These are phyloP conservation scores for Phialocephala sp. DNA, from an alignment of 2,329 filamentous ascomycete genomes.

Conservation along the genomic window DNA sequence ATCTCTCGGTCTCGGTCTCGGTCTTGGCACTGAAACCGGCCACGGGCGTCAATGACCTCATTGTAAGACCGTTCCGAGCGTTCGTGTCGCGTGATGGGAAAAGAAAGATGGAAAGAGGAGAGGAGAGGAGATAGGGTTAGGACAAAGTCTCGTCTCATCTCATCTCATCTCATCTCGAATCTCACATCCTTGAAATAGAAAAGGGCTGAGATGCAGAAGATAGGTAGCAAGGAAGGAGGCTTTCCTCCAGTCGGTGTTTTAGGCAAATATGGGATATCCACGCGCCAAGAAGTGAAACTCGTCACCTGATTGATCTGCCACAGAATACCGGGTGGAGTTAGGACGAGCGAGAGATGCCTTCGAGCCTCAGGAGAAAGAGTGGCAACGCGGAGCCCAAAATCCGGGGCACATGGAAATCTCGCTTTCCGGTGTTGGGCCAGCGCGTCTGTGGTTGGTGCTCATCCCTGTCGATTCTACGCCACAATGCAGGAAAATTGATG, in stretches of 20 bases:
- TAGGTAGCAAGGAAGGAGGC: no score
- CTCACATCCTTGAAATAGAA: no score
- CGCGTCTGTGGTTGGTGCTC: not conserved
- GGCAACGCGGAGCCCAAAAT: not conserved
- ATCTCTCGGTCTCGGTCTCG: not conserved
- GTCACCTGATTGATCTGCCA: not conserved
- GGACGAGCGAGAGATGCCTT: not conserved
- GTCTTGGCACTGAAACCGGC: not conserved
- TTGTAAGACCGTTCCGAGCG: not conserved
- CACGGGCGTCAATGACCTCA: not conserved
- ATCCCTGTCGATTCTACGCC: constrained; percentile 2
- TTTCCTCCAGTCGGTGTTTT: no score
- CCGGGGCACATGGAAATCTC: constrained; percentile 17
- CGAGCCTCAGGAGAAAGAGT: not conserved
- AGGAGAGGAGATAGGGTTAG: no score
- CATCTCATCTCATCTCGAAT: no score
- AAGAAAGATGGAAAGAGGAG: no score
- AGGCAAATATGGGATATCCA: no score
- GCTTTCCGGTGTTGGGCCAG: constrained; percentile 13
- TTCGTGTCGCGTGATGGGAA: no score
- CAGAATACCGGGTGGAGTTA: not conserved
- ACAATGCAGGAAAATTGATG: constrained; percentile 15
- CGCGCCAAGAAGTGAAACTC: no score
- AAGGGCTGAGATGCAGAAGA: no score
- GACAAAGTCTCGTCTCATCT: no score